Evolutionary conservation across 805 yeast genomes (phyloP).

Genomic region (Candida chauliodis): DNA sequence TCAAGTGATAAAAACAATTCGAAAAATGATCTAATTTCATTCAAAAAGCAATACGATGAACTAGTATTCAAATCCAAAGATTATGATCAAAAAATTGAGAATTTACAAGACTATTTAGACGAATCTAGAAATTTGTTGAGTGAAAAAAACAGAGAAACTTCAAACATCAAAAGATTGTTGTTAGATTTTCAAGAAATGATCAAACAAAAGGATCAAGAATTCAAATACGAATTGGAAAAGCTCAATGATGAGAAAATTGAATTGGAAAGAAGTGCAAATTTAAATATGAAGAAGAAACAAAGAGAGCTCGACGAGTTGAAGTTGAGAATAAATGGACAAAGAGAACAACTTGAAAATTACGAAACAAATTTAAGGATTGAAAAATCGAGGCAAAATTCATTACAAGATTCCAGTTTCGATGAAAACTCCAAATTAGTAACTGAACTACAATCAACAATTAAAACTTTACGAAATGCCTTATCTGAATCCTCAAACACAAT

Average conservation of each 20-base stretch:
- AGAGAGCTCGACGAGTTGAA: conserved; percentile 62
- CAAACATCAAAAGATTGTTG: conserved; percentile 65
- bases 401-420: conserved; percentile 17
- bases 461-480: conserved; percentile 52
- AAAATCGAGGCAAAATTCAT: conserved; percentile 15
- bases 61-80: conserved; percentile 65
- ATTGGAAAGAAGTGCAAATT: conserved; percentile 50
- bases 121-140: conserved; percentile 71
- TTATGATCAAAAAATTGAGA: conserved; percentile 53
- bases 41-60: conserved; percentile 73
- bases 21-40: conserved; percentile 37
- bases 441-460: conserved; percentile 27
- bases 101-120: conserved; percentile 75
- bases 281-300: conserved; percentile 50
- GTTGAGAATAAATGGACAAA: conserved; percentile 40
- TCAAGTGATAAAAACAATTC: conserved; percentile 30
- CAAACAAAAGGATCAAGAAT: conserved; percentile 49
- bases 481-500: conserved; percentile 47
- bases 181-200: conserved; percentile 64
- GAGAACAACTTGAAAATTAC: conserved; percentile 35
- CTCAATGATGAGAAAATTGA: conserved; percentile 59
- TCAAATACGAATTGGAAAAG: conserved; percentile 48
- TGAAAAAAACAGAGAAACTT: conserved; percentile 77
- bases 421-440: conserved; percentile 8
- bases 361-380: conserved; percentile 24